A percentile compares a stretch with the other conserved stretches of the same genome.
These are phyloP conservation scores for Vaucheria bursata DNA, from an alignment of 352 stramenopile species.

Conservation along the genomic window DNA sequence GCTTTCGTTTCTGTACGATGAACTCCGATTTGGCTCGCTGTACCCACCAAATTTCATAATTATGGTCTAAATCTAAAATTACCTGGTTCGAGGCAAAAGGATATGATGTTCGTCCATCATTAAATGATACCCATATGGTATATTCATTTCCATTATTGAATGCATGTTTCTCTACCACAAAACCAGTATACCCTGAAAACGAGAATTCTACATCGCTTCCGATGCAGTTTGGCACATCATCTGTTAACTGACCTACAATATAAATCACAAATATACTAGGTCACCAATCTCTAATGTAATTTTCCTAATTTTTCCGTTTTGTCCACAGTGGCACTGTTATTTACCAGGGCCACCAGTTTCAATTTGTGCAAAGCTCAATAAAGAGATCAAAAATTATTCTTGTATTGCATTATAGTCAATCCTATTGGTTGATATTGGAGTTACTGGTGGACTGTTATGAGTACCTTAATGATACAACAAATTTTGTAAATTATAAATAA, in stretches of 20 bases:
- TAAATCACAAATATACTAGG: background rate
- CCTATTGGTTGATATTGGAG: too few relatives aligned
- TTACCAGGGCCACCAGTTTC: too few relatives aligned
- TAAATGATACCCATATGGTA: slow-evolving; percentile 51
- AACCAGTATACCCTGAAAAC: slow-evolving; percentile 53
- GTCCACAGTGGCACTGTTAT: too few relatives aligned
- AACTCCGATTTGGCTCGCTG: slow-evolving; percentile 53
- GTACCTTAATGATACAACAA: too few relatives aligned
- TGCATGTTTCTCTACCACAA: slow-evolving; percentile 29
- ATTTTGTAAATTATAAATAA: too few relatives aligned
- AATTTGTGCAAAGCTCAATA: too few relatives aligned
- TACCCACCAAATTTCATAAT: slow-evolving; percentile 53
- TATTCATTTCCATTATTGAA: background rate
- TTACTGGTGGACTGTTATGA: too few relatives aligned
- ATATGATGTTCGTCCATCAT: slow-evolving; percentile 54
- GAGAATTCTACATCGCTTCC: slow-evolving; percentile 42
- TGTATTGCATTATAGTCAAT: too few relatives aligned
- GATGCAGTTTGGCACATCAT: slow-evolving; percentile 8
- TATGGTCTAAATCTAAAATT: slow-evolving; percentile 51
- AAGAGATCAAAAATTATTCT: too few relatives aligned
- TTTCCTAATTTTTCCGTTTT: too few relatives aligned
- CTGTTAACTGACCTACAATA: background rate
- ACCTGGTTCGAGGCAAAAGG: slow-evolving; percentile 51
- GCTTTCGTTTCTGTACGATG: slow-evolving; percentile 55
- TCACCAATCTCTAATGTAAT: too few relatives aligned